Conservation (phyloP, 768 basidiomycete genomes). For the Leccinum incarnatum region DNA sequence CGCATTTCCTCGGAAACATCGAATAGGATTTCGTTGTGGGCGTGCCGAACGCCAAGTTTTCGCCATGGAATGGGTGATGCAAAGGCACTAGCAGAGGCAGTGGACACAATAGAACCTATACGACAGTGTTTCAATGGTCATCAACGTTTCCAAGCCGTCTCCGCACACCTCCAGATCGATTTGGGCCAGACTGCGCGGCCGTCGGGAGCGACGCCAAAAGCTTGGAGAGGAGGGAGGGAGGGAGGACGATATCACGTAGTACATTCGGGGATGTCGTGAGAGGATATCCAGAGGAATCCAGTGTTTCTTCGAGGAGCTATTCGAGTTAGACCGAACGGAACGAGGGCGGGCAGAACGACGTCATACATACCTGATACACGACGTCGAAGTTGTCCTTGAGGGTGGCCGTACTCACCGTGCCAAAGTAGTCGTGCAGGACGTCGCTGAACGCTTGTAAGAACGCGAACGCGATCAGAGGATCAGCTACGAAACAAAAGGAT, state of each 20-base stretch:
- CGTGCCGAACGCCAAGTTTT: slow-evolving; percentile 76
- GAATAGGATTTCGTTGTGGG: slow-evolving; percentile 90
- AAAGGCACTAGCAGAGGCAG: slow-evolving; percentile 50
- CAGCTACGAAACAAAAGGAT: slow-evolving; percentile 48
- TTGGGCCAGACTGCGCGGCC: slow-evolving; percentile 24
- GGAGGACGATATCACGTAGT: slow-evolving; percentile 89
- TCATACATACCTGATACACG: slow-evolving; percentile 76
- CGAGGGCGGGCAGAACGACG: not conserved
- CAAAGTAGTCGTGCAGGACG: slow-evolving; percentile 84
- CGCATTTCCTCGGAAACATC: slow-evolving; percentile 83
- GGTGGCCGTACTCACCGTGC: slow-evolving; percentile 72
- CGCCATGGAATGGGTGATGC: slow-evolving; percentile 94
- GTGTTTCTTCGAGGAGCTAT: slow-evolving; percentile 91
- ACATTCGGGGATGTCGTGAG: slow-evolving; percentile 88
- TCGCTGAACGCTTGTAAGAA: slow-evolving; percentile 85
- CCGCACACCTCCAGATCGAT: slow-evolving; percentile 28
- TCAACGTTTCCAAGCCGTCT: not conserved
- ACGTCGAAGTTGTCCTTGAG: slow-evolving; percentile 93
- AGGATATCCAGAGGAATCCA: slow-evolving; percentile 90
- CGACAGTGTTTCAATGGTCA: not conserved
- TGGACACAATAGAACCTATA: slow-evolving; percentile 35
- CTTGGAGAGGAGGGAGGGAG: slow-evolving; percentile 83
- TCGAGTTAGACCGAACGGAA: slow-evolving; percentile 1
- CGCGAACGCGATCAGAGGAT: slow-evolving; percentile 86
- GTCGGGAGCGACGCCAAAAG: slow-evolving; percentile 42